These are phyloP conservation scores for Alternaria sp. DNA, from an alignment of 2,329 filamentous ascomycete species.

Conservation along the genomic window DNA sequence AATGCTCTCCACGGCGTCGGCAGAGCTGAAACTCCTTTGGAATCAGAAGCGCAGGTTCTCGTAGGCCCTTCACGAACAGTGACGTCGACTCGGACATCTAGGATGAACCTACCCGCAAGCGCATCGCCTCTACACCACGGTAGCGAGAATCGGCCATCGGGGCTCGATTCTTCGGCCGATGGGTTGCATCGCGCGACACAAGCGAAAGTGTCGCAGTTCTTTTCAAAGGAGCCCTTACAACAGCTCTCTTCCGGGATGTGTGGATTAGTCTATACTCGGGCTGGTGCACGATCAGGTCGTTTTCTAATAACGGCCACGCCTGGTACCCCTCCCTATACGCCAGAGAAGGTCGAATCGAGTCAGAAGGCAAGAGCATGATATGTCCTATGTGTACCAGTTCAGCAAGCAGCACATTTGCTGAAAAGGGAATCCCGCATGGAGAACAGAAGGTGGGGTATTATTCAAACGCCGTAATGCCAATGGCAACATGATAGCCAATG, in stretches of 20 bases:
- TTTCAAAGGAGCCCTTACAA: background rate
- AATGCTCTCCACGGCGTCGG: no score
- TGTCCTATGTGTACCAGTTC: background rate
- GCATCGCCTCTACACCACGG: background rate
- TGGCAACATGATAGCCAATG: background rate
- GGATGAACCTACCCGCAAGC: background rate
- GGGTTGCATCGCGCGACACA: background rate
- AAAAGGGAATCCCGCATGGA: background rate
- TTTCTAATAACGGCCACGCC: background rate
- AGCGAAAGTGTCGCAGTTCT: background rate
- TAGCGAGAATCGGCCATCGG: background rate
- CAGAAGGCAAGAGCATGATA: background rate
- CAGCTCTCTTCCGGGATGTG: background rate
- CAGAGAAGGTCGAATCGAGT: background rate
- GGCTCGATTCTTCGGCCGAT: background rate
- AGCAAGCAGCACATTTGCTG: background rate
- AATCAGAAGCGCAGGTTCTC: background rate
- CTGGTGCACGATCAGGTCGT: background rate
- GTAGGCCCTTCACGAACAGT: background rate
- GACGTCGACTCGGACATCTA: background rate
- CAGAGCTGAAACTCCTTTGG: background rate
- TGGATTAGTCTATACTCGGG: background rate
- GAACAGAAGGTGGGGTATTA: constrained; percentile 9
- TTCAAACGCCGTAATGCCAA: constrained; percentile 1
- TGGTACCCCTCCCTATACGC: background rate